Evolutionary conservation across 805 yeast genomes (phyloP).

Genomic region (Lachancea fermentati): DNA sequence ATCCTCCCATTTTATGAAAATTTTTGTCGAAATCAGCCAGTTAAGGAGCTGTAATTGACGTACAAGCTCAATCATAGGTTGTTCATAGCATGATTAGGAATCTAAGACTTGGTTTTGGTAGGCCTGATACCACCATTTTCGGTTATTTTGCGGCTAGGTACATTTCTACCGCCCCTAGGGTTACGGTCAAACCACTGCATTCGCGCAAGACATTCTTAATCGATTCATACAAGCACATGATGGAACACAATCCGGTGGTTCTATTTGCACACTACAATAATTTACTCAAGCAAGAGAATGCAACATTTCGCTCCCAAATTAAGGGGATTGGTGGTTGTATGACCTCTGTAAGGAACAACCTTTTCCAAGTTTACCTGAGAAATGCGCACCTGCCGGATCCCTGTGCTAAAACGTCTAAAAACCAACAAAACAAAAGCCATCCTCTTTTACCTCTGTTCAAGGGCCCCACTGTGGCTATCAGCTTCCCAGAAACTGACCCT

Average conservation of each 20-base stretch:
- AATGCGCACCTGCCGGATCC: slow-evolving; percentile 71
- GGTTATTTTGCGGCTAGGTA: background rate
- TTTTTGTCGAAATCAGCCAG: background rate
- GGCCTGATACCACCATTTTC: background rate
- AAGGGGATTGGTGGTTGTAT: slow-evolving; percentile 61
- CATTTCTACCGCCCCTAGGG: slow-evolving; percentile 28
- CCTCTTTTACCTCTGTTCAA: slow-evolving; percentile 64
- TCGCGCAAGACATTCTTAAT: slow-evolving; percentile 84
- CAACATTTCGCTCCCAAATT: slow-evolving; percentile 55
- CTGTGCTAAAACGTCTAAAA: slow-evolving; percentile 47
- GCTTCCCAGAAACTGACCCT: slow-evolving; percentile 70
- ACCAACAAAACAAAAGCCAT: slow-evolving; percentile 44
- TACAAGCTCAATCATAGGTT: background rate
- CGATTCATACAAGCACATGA: slow-evolving; percentile 68
- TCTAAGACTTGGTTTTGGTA: background rate
- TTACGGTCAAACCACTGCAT: slow-evolving; percentile 54
- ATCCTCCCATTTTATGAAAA: background rate
- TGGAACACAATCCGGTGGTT: slow-evolving; percentile 63
- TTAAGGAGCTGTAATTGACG: background rate
- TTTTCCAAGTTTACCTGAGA: slow-evolving; percentile 73
- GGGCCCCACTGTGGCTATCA: slow-evolving; percentile 84
- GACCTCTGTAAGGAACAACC: slow-evolving; percentile 58
- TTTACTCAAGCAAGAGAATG: slow-evolving; percentile 63
- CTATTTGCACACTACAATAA: slow-evolving; percentile 84
- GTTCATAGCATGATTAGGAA: background rate